Conservation (phyloP, 2,329 filamentous ascomycete genomes). For the Stagonosporopsis vannaccii region DNA sequence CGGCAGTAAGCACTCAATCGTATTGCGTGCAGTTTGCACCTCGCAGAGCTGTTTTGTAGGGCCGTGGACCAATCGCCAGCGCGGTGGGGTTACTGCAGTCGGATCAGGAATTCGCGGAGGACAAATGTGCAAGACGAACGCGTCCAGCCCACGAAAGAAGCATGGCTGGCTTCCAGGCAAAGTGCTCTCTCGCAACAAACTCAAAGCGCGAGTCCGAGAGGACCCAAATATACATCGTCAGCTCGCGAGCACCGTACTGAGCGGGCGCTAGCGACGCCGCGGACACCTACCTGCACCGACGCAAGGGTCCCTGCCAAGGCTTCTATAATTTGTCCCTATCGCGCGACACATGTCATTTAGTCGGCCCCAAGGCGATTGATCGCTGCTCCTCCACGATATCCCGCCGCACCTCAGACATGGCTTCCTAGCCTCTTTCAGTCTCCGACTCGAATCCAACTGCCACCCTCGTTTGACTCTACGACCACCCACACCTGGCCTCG, state of each 20-base stretch:
- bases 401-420: constrained; percentile 23
- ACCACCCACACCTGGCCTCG: constrained; percentile 13
- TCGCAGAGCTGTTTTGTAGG: not conserved
- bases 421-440: constrained; percentile 19
- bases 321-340: constrained; percentile 16
- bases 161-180: not conserved
- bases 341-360: constrained; percentile 17
- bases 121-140: not conserved
- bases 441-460: constrained; percentile 1
- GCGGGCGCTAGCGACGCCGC: constrained; percentile 3
- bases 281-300: constrained; percentile 1
- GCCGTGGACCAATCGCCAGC: not conserved
- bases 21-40: not conserved
- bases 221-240: constrained; percentile 4
- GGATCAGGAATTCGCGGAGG: not conserved
- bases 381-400: constrained; percentile 3
- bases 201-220: not conserved
- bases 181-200: not conserved
- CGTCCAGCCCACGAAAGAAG: not conserved
- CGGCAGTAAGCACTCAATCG: not conserved
- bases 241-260: constrained; percentile 12
- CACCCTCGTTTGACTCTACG: constrained; percentile 1
- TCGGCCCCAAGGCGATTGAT: constrained; percentile 5
- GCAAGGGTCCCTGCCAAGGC: constrained; percentile 18
- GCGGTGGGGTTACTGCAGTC: not conserved